Evolutionary conservation across 768 basidiomycete species (phyloP).

Genomic region (Rhizopogon vesiculosus): DNA sequence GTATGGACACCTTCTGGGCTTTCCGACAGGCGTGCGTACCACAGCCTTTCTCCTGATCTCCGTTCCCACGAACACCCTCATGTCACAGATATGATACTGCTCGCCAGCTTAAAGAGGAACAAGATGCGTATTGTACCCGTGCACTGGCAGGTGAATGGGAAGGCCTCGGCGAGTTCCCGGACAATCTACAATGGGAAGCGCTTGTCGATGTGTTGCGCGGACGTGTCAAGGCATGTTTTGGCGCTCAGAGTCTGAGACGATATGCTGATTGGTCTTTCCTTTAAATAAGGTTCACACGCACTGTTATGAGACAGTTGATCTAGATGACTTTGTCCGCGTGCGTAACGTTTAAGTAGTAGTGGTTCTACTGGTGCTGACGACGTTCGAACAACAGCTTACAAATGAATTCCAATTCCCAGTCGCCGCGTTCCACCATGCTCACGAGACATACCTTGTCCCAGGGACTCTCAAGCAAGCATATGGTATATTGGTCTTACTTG

Average conservation of each 20-base stretch:
- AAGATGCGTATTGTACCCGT: constrained; percentile 50
- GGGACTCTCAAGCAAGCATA: constrained; percentile 73
- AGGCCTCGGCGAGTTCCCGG: constrained; percentile 55
- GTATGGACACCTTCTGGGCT: constrained; percentile 47
- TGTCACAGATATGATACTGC: constrained; percentile 45
- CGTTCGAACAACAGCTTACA: constrained; percentile 50
- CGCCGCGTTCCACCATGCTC: constrained; percentile 82
- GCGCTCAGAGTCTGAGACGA: background rate
- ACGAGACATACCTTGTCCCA: constrained; percentile 89
- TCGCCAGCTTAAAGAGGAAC: constrained; percentile 44
- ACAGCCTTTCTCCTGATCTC: background rate
- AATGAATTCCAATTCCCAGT: constrained; percentile 89
- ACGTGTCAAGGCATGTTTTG: constrained; percentile 57
- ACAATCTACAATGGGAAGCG: constrained; percentile 68
- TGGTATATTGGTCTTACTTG: constrained; percentile 12
- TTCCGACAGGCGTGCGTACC: constrained; percentile 45
- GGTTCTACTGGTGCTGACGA: background rate
- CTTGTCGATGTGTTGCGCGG: constrained; percentile 83
- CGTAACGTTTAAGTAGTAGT: constrained; percentile 15
- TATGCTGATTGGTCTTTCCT: background rate
- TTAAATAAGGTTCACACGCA: constrained; percentile 29
- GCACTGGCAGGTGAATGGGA: constrained; percentile 36
- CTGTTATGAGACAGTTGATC: constrained; percentile 57
- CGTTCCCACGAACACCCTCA: constrained; percentile 1
- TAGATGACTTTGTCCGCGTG: constrained; percentile 65